Evolutionary conservation across 176 grass and related monocot genomes (phyloP).

Genomic region (Phyllostachys edulis): DNA sequence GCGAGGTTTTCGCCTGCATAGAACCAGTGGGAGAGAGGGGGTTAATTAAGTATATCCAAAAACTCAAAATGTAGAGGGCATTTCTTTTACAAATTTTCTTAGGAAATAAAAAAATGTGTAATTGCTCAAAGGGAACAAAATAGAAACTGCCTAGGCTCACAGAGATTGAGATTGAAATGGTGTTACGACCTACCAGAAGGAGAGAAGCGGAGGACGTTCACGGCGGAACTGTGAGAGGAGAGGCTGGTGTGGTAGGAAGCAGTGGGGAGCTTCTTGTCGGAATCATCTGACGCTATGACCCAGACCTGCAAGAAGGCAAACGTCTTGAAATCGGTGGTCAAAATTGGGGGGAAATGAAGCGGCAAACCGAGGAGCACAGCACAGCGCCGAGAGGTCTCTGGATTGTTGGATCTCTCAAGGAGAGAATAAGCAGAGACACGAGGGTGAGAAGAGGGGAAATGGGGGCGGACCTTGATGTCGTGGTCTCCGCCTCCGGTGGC

Average conservation of each 20-base stretch:
- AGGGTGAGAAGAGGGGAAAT: too few relatives aligned
- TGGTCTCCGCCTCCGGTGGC: constrained; percentile 92
- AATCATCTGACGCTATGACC: constrained; percentile 49
- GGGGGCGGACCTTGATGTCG: constrained; percentile 76
- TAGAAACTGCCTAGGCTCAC: background rate
- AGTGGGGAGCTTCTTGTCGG: constrained; percentile 65
- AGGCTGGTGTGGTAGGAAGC: constrained; percentile 66
- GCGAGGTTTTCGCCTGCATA: constrained; percentile 75
- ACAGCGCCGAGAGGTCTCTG: too few relatives aligned
- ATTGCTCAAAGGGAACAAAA: background rate
- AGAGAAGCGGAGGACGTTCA: constrained; percentile 90
- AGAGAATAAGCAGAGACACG: too few relatives aligned
- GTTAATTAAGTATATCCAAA: background rate
- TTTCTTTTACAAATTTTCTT: background rate
- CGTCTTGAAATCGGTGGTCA: too few relatives aligned
- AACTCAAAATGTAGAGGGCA: background rate
- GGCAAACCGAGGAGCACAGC: background rate
- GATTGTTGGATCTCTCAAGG: too few relatives aligned
- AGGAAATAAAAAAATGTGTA: background rate
- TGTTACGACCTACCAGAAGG: constrained; percentile 60
- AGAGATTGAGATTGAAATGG: background rate
- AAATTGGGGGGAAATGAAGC: background rate
- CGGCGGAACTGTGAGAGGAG: constrained; percentile 71
- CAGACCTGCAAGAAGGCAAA: constrained; percentile 62
- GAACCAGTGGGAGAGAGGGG: background rate